These are phyloP conservation scores for Vicia villosa DNA, from an alignment of 306 rosid species.

Conservation along the genomic window DNA sequence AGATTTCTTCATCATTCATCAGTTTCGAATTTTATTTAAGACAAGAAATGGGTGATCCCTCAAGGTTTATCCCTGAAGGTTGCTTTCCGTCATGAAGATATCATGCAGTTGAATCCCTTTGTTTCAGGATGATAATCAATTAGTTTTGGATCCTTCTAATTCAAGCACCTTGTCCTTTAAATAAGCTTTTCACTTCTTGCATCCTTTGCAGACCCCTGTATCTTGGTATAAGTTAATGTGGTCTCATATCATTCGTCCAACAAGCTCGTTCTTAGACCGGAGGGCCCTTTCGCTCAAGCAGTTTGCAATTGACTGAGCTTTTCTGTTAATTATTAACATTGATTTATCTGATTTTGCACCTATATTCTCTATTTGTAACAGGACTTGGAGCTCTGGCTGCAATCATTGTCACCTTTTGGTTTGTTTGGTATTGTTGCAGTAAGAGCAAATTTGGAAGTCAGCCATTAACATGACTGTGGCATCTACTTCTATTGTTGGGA, in stretches of 20 bases:
- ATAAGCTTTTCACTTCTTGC: not conserved
- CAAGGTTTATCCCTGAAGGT: not conserved
- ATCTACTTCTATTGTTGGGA: not conserved
- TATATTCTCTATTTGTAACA: not conserved
- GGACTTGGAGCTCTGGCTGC: not conserved
- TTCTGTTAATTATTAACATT: not conserved
- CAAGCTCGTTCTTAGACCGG: not conserved
- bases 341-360: not conserved
- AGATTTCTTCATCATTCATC: not conserved
- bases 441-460: not conserved
- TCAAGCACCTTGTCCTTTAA: not conserved
- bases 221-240: not conserved
- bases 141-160: not conserved
- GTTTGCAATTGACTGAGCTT: not conserved
- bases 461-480: not conserved
- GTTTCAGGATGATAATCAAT: not conserved
- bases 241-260: not conserved
- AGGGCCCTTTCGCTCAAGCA: not conserved
- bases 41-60: not conserved
- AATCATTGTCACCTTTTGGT: not conserved
- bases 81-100: not conserved
- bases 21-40: not conserved
- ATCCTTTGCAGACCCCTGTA: not conserved
- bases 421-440: not conserved
- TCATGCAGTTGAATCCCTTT: not conserved